Base-by-base conservation (phyloP, 2,329 filamentous ascomycete species). In the Sclerotinia minor region DNA sequence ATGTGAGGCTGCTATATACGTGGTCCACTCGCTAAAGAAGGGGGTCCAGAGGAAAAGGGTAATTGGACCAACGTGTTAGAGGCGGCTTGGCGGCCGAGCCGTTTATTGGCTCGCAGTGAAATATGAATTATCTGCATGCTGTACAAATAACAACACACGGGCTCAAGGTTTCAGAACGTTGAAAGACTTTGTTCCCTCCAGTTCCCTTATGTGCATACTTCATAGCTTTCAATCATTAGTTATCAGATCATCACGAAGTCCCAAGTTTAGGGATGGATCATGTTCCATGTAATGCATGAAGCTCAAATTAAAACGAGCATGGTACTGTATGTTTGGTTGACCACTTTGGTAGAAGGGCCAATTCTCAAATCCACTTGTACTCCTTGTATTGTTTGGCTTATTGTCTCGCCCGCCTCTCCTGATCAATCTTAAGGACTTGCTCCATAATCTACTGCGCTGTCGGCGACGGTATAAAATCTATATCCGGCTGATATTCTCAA, bases 11-110 rank as follows among this genome's bases (percentile, higher is more conserved):
- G 55, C 61, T 67, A 67, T 63, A 61, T 64, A 67, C 65, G 65
- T 67, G 65, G 65, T 60, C 45, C 65, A 55, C 57, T 63, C 55
- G 55, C 57, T 67, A 52, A 67, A 61, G 50, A 60, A 61, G 29
- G 65, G 55, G 55, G 49, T 38, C 47, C 32, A 58, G 53, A 58
- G 41, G 21, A 19, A 49, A 45, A 29, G 24, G n/a, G 44, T 67
- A 21, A 67, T 67, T 67, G 65, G 45, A 15, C 35, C 49, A 45
- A 32, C 19, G 35, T 45, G 2, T 35, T 53, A 29, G 44, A 19
- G n/a, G 47, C 41, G n/a, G 55, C 41, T 61, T 54, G 29, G 32
- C 55, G 19, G 17, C 11, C 26, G 15, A 60, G 64, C 13, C 38
- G n/a, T 53, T 61, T 17, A 52, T 17, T 61, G 55, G 45, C n/a